These are phyloP conservation scores for Agrocybe praecox DNA, from an alignment of 768 basidiomycete species.

Conservation along the genomic window DNA sequence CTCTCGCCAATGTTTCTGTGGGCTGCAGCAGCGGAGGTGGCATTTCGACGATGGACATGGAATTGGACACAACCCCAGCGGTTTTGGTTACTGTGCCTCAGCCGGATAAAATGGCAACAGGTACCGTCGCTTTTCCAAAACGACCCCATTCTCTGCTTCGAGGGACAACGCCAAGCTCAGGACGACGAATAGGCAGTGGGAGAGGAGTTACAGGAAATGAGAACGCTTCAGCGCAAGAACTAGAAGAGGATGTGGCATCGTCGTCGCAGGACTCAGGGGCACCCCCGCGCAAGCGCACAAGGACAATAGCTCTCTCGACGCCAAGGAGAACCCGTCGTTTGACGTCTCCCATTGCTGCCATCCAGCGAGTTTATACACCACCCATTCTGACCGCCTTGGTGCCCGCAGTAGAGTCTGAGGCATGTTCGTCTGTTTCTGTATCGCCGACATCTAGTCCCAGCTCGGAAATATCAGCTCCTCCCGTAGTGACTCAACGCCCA, in stretches of 20 bases:
- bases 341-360: not conserved
- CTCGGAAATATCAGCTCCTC: not conserved
- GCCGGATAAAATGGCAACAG: not conserved
- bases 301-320: not conserved
- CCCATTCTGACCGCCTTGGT: not conserved
- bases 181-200: not conserved
- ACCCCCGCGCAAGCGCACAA: conserved; percentile 5
- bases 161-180: not conserved
- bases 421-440: not conserved
- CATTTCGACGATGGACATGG: conserved; percentile 12
- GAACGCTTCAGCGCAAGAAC: not conserved
- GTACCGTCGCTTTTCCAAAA: conserved; percentile 16
- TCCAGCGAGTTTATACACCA: not conserved
- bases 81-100: conserved; percentile 2
- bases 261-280: not conserved
- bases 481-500: not conserved
- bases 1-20: conserved; percentile 18
- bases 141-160: conserved; percentile 20
- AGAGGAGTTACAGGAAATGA: not conserved
- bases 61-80: conserved; percentile 8
- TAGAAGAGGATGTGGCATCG: not conserved
- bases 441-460: not conserved
- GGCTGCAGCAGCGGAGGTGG: conserved; percentile 6
- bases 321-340: not conserved
- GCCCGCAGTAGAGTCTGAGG: not conserved